These are phyloP conservation scores for Chimonanthus salicifolius DNA, from an alignment of 164 flowering plant species.

Conservation along the genomic window DNA sequence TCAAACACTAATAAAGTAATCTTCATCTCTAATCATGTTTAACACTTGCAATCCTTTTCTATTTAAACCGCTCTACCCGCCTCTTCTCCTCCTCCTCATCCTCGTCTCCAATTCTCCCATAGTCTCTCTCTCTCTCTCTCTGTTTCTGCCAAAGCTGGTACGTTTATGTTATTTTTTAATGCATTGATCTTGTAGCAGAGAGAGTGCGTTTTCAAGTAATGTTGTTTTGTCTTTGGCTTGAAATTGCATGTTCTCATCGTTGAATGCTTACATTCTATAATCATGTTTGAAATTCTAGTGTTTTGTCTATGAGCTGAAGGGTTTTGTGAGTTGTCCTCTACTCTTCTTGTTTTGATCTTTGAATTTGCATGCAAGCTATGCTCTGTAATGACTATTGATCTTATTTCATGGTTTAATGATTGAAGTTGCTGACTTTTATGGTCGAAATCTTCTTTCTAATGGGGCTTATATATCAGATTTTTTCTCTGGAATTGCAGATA, in stretches of 20 bases:
- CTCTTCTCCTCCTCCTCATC: not conserved
- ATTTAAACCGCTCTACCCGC: not conserved
- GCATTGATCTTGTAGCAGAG: not conserved
- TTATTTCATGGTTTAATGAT: too few species aligned
- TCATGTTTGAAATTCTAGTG: too few species aligned
- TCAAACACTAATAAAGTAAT: not conserved
- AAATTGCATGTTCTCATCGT: not conserved
- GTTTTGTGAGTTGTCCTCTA: too few species aligned
- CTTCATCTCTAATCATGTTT: too few species aligned
- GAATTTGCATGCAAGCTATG: too few species aligned
- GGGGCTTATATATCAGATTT: too few species aligned
- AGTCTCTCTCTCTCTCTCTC: not conserved
- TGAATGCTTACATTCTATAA: not conserved
- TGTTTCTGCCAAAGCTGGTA: not conserved
- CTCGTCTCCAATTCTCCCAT: constrained; percentile 1
- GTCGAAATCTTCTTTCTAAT: not conserved
- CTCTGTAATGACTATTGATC: too few species aligned
- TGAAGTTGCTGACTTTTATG: too few species aligned
- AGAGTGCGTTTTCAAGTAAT: not conserved
- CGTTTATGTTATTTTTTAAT: too few species aligned
- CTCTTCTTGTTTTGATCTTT: too few species aligned
- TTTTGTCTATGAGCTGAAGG: too few species aligned
- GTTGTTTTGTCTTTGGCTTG: not conserved
- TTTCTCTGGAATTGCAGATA: too few species aligned
- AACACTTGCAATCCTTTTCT: not conserved